Percentiles rank a stretch among this genome's conserved stretches.
Conservation (phyloP, 768 basidiomycete species). For the Mycena metata region DNA sequence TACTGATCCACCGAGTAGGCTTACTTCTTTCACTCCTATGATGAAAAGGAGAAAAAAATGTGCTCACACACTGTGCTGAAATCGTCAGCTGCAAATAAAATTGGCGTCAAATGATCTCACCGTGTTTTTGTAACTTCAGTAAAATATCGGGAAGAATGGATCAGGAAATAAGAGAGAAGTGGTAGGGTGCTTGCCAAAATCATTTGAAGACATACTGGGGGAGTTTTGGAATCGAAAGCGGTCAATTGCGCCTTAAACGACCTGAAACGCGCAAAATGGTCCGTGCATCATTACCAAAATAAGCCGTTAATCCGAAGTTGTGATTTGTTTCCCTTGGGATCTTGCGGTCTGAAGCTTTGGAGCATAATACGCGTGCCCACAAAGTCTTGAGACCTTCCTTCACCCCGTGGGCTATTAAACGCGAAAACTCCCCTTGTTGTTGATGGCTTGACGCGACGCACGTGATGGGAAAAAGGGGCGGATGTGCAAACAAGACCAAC, state of each 20-base stretch:
- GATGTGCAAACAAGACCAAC: slow-evolving; percentile 14
- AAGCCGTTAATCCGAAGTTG: neutral
- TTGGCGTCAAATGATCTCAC: too few species aligned
- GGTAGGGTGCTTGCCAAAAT: too few species aligned
- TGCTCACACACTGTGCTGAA: too few species aligned
- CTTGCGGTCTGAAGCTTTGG: neutral
- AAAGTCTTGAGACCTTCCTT: neutral
- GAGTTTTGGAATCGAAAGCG: too few species aligned
- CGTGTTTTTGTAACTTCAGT: too few species aligned
- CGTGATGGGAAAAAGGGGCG: slow-evolving; percentile 36
- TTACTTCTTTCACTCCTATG: too few species aligned
- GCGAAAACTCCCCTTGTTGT: slow-evolving; percentile 22
- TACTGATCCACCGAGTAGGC: too few species aligned
- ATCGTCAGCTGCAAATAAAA: too few species aligned
- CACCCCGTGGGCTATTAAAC: neutral
- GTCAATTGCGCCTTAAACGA: neutral
- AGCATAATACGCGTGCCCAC: slow-evolving; percentile 13
- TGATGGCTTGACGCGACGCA: slow-evolving; percentile 33
- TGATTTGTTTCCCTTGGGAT: neutral
- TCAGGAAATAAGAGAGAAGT: too few species aligned
- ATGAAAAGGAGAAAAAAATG: too few species aligned
- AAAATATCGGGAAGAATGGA: too few species aligned
- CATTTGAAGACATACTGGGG: too few species aligned
- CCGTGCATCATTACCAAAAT: slow-evolving; percentile 29
- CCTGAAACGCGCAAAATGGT: slow-evolving; percentile 17